Base-by-base conservation (phyloP, 306 rosid genomes). In the Begonia fuchsioides region DNA sequence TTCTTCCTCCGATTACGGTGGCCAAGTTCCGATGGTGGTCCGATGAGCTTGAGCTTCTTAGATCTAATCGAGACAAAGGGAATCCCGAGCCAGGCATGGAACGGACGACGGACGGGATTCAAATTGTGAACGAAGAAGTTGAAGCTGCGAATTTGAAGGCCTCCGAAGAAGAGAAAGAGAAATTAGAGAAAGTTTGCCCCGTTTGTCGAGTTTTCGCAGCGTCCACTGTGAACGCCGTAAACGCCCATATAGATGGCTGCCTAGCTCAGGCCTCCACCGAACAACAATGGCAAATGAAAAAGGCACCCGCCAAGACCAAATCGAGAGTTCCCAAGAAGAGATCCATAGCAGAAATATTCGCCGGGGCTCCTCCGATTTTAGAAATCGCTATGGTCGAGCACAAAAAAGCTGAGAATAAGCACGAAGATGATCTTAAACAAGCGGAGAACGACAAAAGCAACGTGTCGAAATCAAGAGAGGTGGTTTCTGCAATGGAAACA, bases 331-430 rank as follows among this genome's bases (percentile, higher is more conserved):
- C 82, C 1, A 84, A 90, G 76, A 84, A 88, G 71, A 76, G 94
- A 26, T 90, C 97, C 0, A 84, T 90, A 9, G 79, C 94, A 0
- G 97, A 90, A 69, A 88, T 88, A 55, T 88, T 84, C 47, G 86
- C 78, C 0, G 83, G 61, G 13, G 95, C 94, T 39, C 97, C 94
- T 13, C 94, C 74, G 67, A 70, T 90, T 19, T 71, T 62, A 57
- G 46, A 75, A 1, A 10, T 10, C 12, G 35, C 35, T 26, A 20
- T 50, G 39, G 55, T 50, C 16, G 50, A 19, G 50, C 54, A 56
- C 14, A 41, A 39, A 12, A 12, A 61, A 10, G 61, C 41, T 35
- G 52, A 38, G 9, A 68, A 62, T 12, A 67, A 70, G 11, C 11
- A 43, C 4, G 54, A 18, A n/a, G 73, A 35, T 6, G 19, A 26